These are phyloP conservation scores for Syzygium malaccense DNA, from an alignment of 441 rosid species.

Conservation along the genomic window DNA sequence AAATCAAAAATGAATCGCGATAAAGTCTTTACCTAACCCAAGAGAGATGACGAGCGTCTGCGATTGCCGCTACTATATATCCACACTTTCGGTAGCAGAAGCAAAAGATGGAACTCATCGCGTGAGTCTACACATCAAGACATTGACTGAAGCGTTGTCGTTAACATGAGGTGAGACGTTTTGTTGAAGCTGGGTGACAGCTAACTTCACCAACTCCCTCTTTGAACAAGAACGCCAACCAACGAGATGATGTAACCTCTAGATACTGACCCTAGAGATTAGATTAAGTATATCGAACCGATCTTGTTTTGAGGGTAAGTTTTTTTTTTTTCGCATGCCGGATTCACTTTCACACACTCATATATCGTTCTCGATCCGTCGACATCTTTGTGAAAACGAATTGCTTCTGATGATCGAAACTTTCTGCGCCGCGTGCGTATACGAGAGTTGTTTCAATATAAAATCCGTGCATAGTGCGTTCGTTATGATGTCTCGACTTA, in stretches of 20 bases:
- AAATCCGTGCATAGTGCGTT: accelerated
- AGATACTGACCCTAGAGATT: background rate
- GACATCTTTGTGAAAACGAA: background rate
- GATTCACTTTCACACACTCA: background rate
- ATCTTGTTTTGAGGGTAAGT: background rate
- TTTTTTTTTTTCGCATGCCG: background rate
- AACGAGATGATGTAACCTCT: background rate
- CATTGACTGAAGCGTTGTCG: background rate
- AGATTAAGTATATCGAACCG: background rate
- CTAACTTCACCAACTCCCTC: background rate
- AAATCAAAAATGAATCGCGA: background rate
- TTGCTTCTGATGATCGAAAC: background rate
- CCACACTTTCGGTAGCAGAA: background rate
- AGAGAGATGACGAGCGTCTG: background rate
- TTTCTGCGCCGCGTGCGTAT: background rate
- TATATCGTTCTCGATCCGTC: background rate
- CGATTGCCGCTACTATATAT: background rate
- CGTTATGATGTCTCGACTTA: background rate
- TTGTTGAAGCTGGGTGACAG: background rate
- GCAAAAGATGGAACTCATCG: background rate
- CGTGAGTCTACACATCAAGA: background rate
- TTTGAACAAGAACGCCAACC: background rate
- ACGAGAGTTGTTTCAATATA: background rate
- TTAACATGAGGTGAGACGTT: too few species aligned
- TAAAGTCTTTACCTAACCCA: background rate